Evolutionary conservation across 1,284 basidiomycete species (phyloP).

Genomic region (Melampsora americana): DNA sequence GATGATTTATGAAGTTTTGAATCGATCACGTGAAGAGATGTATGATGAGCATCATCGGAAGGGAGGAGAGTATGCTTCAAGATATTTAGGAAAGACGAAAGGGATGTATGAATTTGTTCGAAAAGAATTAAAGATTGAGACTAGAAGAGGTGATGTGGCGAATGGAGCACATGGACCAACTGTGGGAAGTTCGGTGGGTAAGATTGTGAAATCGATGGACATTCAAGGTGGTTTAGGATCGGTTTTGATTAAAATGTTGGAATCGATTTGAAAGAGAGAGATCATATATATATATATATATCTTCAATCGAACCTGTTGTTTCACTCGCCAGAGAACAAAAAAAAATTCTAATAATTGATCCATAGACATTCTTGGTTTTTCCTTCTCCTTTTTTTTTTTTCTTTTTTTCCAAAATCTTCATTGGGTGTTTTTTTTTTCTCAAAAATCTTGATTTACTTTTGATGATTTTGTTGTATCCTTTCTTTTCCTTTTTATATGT

Average conservation of each 20-base stretch:
- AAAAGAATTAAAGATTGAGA: neutral
- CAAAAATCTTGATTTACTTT: no score
- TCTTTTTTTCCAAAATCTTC: no score
- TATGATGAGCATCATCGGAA: neutral
- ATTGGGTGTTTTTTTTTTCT: no score
- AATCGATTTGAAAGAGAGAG: neutral
- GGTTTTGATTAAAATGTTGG: neutral
- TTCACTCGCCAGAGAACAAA: no score
- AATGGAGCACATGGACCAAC: neutral
- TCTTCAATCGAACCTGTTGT: no score
- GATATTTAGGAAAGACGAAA: slow-evolving; percentile 7
- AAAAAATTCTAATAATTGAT: no score
- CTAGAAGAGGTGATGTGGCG: slow-evolving; percentile 14
- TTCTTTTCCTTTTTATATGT: no score
- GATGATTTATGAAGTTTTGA: neutral
- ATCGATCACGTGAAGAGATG: neutral
- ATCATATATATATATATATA: no score
- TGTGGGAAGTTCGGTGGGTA: slow-evolving; percentile 13
- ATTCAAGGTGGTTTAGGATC: neutral
- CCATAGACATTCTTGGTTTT: no score
- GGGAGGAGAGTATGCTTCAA: neutral
- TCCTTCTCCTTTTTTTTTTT: no score
- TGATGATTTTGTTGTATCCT: no score
- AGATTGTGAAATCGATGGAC: slow-evolving; percentile 13
- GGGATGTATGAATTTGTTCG: slow-evolving; percentile 22